Percentiles rank a stretch among this genome's conserved stretches.
phyloP scores from a whole-genome alignment of 768 basidiomycete genomes.

The Crepidotus variabilis region DNA sequence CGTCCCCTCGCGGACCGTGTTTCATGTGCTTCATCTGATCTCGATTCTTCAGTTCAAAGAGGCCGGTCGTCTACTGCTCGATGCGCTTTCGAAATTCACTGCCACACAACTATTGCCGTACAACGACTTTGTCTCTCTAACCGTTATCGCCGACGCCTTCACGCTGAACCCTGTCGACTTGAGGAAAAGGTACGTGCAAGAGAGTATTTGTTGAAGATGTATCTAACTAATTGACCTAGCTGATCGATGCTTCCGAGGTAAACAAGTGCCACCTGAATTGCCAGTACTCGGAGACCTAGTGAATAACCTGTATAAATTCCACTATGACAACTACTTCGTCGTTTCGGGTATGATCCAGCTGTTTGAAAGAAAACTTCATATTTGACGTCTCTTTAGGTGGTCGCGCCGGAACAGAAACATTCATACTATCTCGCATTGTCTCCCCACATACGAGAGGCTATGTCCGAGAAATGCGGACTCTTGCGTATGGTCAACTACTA shows the following conservation, averaged over 20 bases:
- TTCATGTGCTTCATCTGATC: conserved; percentile 76
- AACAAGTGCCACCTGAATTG: conserved; percentile 75
- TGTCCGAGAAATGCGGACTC: conserved; percentile 93
- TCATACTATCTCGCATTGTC: conserved; percentile 84
- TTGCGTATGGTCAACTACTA: conserved; percentile 88
- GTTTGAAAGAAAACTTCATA: neutral
- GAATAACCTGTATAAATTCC: conserved; percentile 86
- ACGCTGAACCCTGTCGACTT: conserved; percentile 78
- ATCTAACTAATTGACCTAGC: conserved; percentile 33
- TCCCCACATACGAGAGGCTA: conserved; percentile 87
- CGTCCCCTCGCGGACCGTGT: too few species aligned
- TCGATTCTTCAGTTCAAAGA: conserved; percentile 91
- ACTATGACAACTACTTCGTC: conserved; percentile 92
- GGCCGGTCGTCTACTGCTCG: conserved; percentile 81
- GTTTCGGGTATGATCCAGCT: conserved; percentile 60
- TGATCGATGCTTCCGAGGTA: conserved; percentile 88
- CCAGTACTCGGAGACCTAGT: conserved; percentile 81
- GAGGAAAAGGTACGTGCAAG: conserved; percentile 68
- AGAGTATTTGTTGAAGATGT: neutral
- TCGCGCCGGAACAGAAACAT: conserved; percentile 83
- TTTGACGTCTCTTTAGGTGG: conserved; percentile 30
- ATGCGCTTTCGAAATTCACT: conserved; percentile 92
- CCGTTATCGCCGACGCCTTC: conserved; percentile 76
- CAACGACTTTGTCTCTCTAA: conserved; percentile 85
- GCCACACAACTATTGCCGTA: conserved; percentile 86